These are phyloP conservation scores for Cadophora gregata DNA, from an alignment of 2,329 filamentous ascomycete species.

Conservation along the genomic window DNA sequence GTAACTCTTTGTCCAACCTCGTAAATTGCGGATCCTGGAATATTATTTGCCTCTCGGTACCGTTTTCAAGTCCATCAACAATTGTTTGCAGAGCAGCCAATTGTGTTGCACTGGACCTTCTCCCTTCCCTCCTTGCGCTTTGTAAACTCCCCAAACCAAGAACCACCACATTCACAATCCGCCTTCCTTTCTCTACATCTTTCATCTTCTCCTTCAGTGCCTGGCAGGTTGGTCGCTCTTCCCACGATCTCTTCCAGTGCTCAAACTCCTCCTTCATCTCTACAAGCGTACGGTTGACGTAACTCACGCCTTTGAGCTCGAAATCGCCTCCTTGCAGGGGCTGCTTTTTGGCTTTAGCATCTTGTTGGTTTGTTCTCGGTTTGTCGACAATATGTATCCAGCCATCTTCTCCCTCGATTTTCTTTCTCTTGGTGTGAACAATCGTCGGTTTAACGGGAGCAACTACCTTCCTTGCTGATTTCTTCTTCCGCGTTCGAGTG, in stretches of 20 bases:
- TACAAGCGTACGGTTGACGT: slow-evolving; percentile 40
- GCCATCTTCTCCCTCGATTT: slow-evolving; percentile 43
- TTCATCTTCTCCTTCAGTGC: slow-evolving; percentile 31
- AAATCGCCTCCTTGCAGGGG: slow-evolving; percentile 40
- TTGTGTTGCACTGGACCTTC: slow-evolving; percentile 41
- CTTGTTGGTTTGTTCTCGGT: slow-evolving; percentile 25
- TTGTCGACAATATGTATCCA: slow-evolving; percentile 45
- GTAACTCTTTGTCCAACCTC: slow-evolving; percentile 41
- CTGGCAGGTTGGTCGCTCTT: slow-evolving; percentile 32
- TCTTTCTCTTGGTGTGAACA: slow-evolving; percentile 40
- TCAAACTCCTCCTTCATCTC: slow-evolving; percentile 40
- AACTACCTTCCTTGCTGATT: slow-evolving; percentile 4
- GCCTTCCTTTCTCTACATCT: slow-evolving; percentile 22
- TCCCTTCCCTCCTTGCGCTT: slow-evolving; percentile 39
- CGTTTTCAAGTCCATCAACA: slow-evolving; percentile 32
- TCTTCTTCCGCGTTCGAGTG: slow-evolving; percentile 6
- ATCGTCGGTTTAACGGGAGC: slow-evolving; percentile 20
- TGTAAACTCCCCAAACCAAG: slow-evolving; percentile 45
- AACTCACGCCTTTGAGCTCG: slow-evolving; percentile 37
- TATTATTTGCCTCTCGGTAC: slow-evolving; percentile 21
- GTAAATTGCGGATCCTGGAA: slow-evolving; percentile 45
- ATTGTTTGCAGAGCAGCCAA: slow-evolving; percentile 42
- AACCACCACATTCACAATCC: slow-evolving; percentile 39
- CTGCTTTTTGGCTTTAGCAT: slow-evolving; percentile 17
- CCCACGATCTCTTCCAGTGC: slow-evolving; percentile 40